Evolutionary conservation across 2,329 filamentous ascomycete species (phyloP), one percentile per base, ranked within the genome.

Genomic region (Cercospora sp.): DNA sequence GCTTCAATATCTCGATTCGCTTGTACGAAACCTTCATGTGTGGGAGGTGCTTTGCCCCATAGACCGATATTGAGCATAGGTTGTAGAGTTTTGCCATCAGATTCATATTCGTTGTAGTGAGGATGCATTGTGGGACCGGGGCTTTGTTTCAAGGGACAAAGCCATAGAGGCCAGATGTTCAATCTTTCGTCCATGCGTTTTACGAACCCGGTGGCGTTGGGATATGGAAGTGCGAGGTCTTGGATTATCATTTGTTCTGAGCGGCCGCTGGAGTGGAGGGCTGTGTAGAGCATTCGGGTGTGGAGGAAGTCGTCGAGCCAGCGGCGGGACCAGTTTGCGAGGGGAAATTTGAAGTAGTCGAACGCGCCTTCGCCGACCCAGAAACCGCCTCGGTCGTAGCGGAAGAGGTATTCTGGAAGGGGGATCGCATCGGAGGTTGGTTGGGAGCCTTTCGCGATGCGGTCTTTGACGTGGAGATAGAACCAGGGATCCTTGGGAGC

Each of bases 361-460:
- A 89, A 91, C 1, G 88, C 87, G 66, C 88, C 86, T 23, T 80
- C 80, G 9, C 86, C 89, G 3, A 86, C 86, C 89, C 89, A 91
- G 79, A 91, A 91, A 2, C 85, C 88, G 58, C 88, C 89, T 40
- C 89, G 85, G 76, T 91, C 89, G 79, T 90, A 91, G 16, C 89
- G 86, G 78, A 91, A 91, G 68, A 91, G 85, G 77, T 91, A 91
- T 74, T 91, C 89, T 2, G 80, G 79, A 0, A 91, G 72, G 0
- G 88, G 88, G 1, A 91, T 84, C 66, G 85, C 86, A 67, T 90
- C 88, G 64, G 78, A 70, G 16, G 68, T 67, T 77, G 78, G 13
- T 81, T 85, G 68, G 77, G 75, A 31, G 28, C 72, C 63, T 82
- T 77, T 60, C 79, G 77, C 64, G 79, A 81, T 76, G n/a, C 78